Conservation (phyloP, 768 basidiomycete species). For the Phanerodontia chrysosporium region DNA sequence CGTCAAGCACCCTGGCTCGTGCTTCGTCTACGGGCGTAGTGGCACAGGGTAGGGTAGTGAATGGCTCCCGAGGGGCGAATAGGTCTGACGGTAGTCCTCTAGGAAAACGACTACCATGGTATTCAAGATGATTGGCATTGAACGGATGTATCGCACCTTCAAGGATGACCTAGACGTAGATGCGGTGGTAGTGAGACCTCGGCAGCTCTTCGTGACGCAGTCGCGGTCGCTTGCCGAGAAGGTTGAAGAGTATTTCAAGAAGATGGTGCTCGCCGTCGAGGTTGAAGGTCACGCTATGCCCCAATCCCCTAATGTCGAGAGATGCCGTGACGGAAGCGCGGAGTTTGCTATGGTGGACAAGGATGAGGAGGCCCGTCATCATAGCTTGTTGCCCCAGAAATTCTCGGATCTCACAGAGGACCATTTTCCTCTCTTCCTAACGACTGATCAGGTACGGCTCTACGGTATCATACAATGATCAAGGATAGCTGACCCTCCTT, state of each 20-base stretch:
- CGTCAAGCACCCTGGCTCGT: conserved; percentile 52
- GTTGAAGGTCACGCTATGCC: not conserved
- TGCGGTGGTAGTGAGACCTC: conserved; percentile 5
- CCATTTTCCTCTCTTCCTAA: conserved; percentile 64
- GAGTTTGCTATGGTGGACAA: conserved; percentile 25
- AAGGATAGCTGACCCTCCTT: not conserved
- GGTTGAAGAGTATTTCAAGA: conserved; percentile 22
- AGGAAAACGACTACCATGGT: conserved; percentile 27
- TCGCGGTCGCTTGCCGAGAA: conserved; percentile 22
- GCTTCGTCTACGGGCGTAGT: conserved; percentile 57
- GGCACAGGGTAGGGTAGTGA: conserved; percentile 47
- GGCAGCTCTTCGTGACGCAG: conserved; percentile 26
- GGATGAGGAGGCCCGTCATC: conserved; percentile 39
- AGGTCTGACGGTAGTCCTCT: not conserved
- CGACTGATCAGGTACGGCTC: conserved; percentile 26
- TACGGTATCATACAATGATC: not conserved
- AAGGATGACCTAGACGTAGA: not conserved
- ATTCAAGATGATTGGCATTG: conserved; percentile 25
- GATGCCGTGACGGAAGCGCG: not conserved
- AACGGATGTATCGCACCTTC: conserved; percentile 6
- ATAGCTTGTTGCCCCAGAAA: conserved; percentile 36
- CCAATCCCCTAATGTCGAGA: too few relatives aligned
- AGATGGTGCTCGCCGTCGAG: conserved; percentile 10
- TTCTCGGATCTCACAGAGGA: conserved; percentile 51
- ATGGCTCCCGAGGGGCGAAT: not conserved